Conservation (phyloP, 176 grass and related monocot genomes). For the Lolium perenne region DNA sequence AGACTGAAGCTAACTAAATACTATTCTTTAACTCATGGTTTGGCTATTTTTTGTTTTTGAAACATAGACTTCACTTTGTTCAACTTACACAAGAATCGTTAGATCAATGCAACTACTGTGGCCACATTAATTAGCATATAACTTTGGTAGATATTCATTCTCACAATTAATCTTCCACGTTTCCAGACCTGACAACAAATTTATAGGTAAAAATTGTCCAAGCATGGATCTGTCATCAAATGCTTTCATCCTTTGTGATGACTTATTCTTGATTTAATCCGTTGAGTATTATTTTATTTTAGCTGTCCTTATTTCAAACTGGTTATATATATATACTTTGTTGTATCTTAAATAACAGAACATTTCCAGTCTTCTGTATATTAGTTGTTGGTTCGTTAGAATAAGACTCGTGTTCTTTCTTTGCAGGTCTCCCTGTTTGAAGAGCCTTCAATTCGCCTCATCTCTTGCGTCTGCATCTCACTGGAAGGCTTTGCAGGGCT, state of each 20-base stretch:
- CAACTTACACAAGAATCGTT: not conserved
- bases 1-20: not conserved
- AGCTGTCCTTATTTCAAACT: not conserved
- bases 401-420: not conserved
- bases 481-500: not conserved
- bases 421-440: not conserved
- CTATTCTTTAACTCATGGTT: not conserved
- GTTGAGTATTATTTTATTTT: not conserved
- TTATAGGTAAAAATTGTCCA: not conserved
- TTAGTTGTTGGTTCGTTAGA: not conserved
- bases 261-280: not conserved
- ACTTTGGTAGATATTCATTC: not conserved
- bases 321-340: not conserved
- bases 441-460: constrained; percentile 24
- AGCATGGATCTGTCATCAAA: not conserved
- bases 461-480: not conserved
- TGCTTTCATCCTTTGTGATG: not conserved
- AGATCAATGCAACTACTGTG: not conserved
- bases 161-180: not conserved
- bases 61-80: not conserved
- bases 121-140: not conserved
- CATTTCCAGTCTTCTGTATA: not conserved
- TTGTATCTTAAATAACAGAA: not conserved
- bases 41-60: not conserved
- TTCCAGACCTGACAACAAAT: not conserved